Conservation (phyloP, 176 grass and related monocot genomes). For the Zoysia pacifica region DNA sequence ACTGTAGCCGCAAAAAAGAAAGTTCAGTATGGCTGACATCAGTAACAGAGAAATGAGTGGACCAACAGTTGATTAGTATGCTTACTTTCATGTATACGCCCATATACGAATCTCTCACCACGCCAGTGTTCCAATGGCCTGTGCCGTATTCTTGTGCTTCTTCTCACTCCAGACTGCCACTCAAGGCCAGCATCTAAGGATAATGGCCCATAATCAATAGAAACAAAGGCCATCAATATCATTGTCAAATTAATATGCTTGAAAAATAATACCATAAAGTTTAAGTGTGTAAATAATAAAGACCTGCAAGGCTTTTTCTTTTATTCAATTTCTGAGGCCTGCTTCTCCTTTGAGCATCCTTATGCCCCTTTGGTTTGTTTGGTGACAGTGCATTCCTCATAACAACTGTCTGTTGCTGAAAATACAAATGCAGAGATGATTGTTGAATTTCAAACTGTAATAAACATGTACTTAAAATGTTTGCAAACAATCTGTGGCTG, state of each 20-base stretch:
- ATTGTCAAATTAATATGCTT: not conserved
- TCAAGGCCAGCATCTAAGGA: conserved; percentile 56
- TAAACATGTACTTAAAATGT: not conserved
- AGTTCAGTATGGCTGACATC: not conserved
- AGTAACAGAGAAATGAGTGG: not conserved
- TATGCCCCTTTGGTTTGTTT: conserved; percentile 38
- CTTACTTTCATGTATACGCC: conserved; percentile 71
- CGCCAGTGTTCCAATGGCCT: conserved; percentile 75
- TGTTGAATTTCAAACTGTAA: conserved; percentile 11
- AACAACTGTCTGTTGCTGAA: conserved; percentile 43
- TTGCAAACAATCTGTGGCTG: not conserved
- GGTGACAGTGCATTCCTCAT: conserved; percentile 27
- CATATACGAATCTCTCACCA: conserved; percentile 80
- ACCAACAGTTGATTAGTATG: conserved; percentile 16
- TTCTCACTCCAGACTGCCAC: conserved; percentile 67
- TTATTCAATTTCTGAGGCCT: conserved; percentile 38
- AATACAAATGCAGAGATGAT: conserved; percentile 38
- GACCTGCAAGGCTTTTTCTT: conserved; percentile 68
- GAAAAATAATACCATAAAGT: no score
- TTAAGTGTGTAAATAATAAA: conserved; percentile 29
- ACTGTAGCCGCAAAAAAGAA: conserved; percentile 15
- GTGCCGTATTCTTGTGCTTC: conserved; percentile 71
- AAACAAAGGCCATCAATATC: conserved; percentile 31
- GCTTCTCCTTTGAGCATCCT: conserved; percentile 45
- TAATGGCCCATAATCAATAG: conserved; percentile 28